These are phyloP conservation scores for Anthracocystis walkeri DNA, from an alignment of 1,284 basidiomycete genomes.

Conservation along the genomic window DNA sequence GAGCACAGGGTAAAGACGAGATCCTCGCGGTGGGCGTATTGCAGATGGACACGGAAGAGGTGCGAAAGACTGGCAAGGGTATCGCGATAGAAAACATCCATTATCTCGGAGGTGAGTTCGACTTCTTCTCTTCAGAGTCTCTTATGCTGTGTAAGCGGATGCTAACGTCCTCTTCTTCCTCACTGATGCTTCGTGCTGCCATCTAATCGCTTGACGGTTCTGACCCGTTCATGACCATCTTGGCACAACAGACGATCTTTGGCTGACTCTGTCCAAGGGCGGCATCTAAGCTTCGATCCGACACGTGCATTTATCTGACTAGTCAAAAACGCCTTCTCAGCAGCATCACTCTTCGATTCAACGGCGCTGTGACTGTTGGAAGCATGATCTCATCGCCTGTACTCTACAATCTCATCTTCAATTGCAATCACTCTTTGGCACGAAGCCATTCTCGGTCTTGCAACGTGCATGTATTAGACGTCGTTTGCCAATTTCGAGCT, in stretches of 20 bases:
- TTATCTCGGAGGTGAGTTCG: constrained; percentile 83
- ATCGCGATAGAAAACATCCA: constrained; percentile 88
- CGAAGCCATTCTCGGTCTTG: too few species aligned
- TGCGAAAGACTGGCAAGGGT: constrained; percentile 87
- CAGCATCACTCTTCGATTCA: not conserved
- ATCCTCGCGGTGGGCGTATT: constrained; percentile 88
- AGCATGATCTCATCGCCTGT: not conserved
- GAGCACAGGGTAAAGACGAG: constrained; percentile 95
- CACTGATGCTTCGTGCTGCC: not conserved
- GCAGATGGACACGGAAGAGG: constrained; percentile 87
- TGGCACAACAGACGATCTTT: constrained; percentile 49
- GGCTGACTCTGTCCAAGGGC: constrained; percentile 54
- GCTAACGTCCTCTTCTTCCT: not conserved
- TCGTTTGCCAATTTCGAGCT: too few species aligned
- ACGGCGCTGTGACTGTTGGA: not conserved
- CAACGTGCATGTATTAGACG: too few species aligned
- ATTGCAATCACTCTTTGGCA: constrained; percentile 1
- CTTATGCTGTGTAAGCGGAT: not conserved
- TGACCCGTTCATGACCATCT: too few species aligned
- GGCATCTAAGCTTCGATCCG: constrained; percentile 25
- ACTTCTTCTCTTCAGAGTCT: not conserved
- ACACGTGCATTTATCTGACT: not conserved
- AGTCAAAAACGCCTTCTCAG: not conserved
- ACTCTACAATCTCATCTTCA: not conserved
- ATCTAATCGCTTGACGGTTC: not conserved